phyloP scores from a whole-genome alignment of 257 asterid species.

The Eustoma russellianum region DNA sequence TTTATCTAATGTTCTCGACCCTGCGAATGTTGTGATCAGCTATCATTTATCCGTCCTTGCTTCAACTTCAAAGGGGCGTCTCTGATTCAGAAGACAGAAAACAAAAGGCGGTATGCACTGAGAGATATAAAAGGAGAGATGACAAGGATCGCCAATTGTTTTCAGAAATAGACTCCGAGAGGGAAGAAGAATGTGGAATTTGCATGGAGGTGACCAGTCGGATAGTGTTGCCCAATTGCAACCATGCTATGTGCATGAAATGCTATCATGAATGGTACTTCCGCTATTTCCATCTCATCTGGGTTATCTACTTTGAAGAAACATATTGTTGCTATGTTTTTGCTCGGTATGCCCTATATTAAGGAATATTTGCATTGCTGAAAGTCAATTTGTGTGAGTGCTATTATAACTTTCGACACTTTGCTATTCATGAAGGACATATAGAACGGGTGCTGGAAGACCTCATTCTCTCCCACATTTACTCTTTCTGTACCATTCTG shows the following conservation, averaged over 20 bases:
- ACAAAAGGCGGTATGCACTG: conserved; percentile 62
- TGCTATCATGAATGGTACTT: conserved; percentile 88
- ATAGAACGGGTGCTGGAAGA: too few relatives aligned
- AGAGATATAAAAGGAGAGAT: conserved; percentile 68
- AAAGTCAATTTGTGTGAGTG: too few relatives aligned
- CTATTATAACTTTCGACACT: too few relatives aligned
- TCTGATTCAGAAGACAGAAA: conserved; percentile 73
- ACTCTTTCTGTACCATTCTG: too few relatives aligned
- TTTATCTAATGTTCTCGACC: not conserved
- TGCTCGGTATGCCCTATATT: too few relatives aligned
- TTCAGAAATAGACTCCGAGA: conserved; percentile 60
- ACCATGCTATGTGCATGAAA: conserved; percentile 72
- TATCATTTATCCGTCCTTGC: conserved; percentile 72
- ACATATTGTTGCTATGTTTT: too few relatives aligned
- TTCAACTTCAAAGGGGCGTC: conserved; percentile 68
- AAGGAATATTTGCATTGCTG: too few relatives aligned
- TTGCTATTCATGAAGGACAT: too few relatives aligned
- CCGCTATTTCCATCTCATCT: not conserved
- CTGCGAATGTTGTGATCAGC: conserved; percentile 38
- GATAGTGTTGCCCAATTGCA: conserved; percentile 76
- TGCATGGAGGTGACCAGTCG: conserved; percentile 79
- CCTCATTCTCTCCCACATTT: too few relatives aligned
- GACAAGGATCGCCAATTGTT: conserved; percentile 38
- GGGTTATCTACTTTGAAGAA: not conserved
- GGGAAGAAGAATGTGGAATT: conserved; percentile 94